These are phyloP conservation scores for Sugiyamaella chiloensis DNA, from an alignment of 805 yeast genomes.

Conservation along the genomic window DNA sequence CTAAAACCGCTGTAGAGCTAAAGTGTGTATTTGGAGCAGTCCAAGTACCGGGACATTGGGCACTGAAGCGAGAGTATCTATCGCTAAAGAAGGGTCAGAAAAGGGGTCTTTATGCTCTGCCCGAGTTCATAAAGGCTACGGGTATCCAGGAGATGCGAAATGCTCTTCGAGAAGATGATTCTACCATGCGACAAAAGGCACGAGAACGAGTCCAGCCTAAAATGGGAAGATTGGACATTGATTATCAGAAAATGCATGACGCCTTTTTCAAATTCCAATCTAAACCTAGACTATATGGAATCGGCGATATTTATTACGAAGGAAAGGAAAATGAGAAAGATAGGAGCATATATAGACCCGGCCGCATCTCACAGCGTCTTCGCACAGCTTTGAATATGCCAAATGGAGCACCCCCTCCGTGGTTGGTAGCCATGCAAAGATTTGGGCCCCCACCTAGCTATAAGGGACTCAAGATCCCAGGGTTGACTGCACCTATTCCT, in stretches of 20 bases:
- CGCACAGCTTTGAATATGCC: conserved; percentile 66
- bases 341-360: conserved; percentile 55
- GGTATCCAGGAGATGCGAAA: conserved; percentile 87
- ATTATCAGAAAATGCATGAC: conserved; percentile 73
- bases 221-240: conserved; percentile 80
- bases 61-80: conserved; percentile 67
- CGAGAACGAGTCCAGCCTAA: conserved; percentile 88
- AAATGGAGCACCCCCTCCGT: conserved; percentile 64
- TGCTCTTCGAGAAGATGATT: conserved; percentile 46
- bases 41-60: conserved; percentile 86
- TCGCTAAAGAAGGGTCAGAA: conserved; percentile 63
- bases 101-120: conserved; percentile 70
- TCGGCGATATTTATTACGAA: conserved; percentile 79
- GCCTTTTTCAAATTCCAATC: conserved; percentile 83
- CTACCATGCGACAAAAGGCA: conserved; percentile 64
- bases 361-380: conserved; percentile 58
- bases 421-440: conserved; percentile 67
- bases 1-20: conserved; percentile 58
- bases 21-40: conserved; percentile 65
- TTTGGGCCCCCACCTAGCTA: conserved; percentile 85
- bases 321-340: conserved; percentile 59
- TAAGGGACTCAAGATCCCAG: conserved; percentile 59
- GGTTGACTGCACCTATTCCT: conserved; percentile 43
- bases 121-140: conserved; percentile 72
- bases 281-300: conserved; percentile 64